phyloP scores from a whole-genome alignment of 176 grass and related monocot species.

The Triticum timopheevii region DNA sequence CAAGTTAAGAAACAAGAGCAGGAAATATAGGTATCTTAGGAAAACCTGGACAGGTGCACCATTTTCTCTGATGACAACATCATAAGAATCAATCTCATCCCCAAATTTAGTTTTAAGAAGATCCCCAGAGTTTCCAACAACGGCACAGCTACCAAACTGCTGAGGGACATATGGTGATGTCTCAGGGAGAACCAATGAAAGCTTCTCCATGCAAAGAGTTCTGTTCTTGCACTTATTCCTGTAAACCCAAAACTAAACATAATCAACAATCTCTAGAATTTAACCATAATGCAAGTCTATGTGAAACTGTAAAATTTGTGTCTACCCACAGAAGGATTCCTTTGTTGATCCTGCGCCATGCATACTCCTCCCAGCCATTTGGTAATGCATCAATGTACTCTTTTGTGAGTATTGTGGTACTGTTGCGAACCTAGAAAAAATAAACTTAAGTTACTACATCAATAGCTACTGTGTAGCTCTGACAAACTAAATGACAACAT shows the following conservation, averaged over 20 bases:
- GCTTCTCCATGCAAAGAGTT: constrained; percentile 87
- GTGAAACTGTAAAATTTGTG: constrained; percentile 16
- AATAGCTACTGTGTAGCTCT: neutral
- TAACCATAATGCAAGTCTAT: neutral
- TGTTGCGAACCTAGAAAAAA: constrained; percentile 76
- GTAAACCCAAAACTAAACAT: constrained; percentile 27
- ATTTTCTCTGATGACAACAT: constrained; percentile 95
- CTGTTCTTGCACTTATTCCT: constrained; percentile 81
- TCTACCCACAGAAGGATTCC: constrained; percentile 84
- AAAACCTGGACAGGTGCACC: constrained; percentile 86
- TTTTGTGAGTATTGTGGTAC: constrained; percentile 91
- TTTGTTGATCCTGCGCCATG: constrained; percentile 97
- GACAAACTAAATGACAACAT: neutral
- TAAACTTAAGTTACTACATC: neutral
- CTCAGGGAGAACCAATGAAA: constrained; percentile 81
- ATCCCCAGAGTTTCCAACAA: constrained; percentile 93
- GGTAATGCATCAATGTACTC: constrained; percentile 93
- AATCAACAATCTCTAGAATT: constrained; percentile 34
- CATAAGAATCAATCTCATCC: constrained; percentile 91
- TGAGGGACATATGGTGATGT: constrained; percentile 70
- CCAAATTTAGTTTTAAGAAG: constrained; percentile 97
- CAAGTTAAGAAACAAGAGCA: constrained; percentile 19
- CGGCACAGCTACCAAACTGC: constrained; percentile 84
- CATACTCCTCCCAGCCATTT: constrained; percentile 97
- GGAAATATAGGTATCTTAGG: constrained; percentile 26